Percentiles rank a stretch among this genome's conserved stretches.
phyloP scores from a whole-genome alignment of 1,284 basidiomycete genomes.

The Anthracocystis walkeri region DNA sequence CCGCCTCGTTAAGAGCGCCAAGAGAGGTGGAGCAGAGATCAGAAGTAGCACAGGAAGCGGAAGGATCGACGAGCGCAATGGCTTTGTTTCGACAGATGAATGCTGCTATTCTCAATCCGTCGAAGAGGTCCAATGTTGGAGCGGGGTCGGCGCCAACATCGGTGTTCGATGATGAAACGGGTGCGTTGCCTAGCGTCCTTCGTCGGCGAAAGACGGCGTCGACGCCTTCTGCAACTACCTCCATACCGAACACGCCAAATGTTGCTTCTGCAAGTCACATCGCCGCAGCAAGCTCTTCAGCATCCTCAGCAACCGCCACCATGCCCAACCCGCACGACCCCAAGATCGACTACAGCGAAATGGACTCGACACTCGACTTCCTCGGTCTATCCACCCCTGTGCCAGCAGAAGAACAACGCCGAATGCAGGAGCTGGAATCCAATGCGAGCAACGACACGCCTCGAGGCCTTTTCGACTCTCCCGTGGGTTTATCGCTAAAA shows the following conservation, averaged over 20 bases:
- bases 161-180: slow-evolving; percentile 44
- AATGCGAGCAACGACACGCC: slow-evolving; percentile 9
- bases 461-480: slow-evolving; percentile 33
- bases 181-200: slow-evolving; percentile 26
- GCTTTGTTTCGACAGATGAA: slow-evolving; percentile 40
- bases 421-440: slow-evolving; percentile 25
- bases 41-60: background rate
- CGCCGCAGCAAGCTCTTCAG: background rate
- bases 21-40: background rate
- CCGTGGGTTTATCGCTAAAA: slow-evolving; percentile 46
- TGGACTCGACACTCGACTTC: slow-evolving; percentile 51
- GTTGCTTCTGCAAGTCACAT: background rate
- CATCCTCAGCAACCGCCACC: slow-evolving; percentile 8
- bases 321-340: slow-evolving; percentile 12
- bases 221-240: background rate
- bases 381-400: slow-evolving; percentile 40
- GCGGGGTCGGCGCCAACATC: slow-evolving; percentile 32
- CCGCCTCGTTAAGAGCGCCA: background rate
- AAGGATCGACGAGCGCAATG: slow-evolving; percentile 10
- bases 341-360: slow-evolving; percentile 48
- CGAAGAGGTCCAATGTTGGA: slow-evolving; percentile 5
- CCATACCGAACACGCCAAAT: background rate
- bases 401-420: slow-evolving; percentile 30
- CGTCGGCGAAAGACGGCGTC: slow-evolving; percentile 14
- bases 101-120: slow-evolving; percentile 24